Evolutionary conservation across 371 early-diverging fungal species (phyloP), one percentile per base, ranked within the genome.

Genomic region (Choanephora cucurbitarum): DNA sequence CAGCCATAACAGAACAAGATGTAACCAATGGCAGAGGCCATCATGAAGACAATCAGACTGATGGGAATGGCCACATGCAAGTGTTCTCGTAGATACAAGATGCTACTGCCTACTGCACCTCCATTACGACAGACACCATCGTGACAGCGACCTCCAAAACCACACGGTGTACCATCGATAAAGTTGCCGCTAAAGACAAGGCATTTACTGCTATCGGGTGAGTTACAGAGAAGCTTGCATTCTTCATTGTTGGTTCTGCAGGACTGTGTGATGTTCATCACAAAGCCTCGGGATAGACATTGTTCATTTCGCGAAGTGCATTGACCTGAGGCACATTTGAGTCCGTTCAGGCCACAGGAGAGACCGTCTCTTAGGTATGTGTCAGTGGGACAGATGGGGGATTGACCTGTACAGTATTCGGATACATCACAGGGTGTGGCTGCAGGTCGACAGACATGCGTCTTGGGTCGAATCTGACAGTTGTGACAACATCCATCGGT

Each of bases 161-260:
- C 96, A 64, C 97, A 97, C 0, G 89, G 78, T 0, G 95, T 91
- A 22, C 96, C 97, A 60, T 97, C 96, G 18, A 91, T 64, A 61
- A 94, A 95, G 46, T 77, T 74, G 2, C 93, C 93, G 5, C 83
- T 87, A 58, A 94, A 80, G n/a, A 82, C 62, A 10, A 85, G 66
- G 67, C 96, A 94, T 10, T 60, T 69, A 0, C 59, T 66, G 24
- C 70, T 47, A 2, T 72, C 55, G 1, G 88, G 88, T 43, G 78
- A 74, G 44, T 83, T 79, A 66, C 92, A 92, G 31, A 80, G 72
- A 51, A 92, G 55, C 22, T 84, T 82, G 44, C 92, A 92, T 43
- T 78, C 66, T 42, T 73, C 79, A 18, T 75, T 69, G 10, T 77
- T 75, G 9, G 66, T 63, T 33, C 69, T 34, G 32, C 88, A 85